Base-by-base conservation (phyloP, 1,139 yeast genomes). In the Candida dubliniensis region DNA sequence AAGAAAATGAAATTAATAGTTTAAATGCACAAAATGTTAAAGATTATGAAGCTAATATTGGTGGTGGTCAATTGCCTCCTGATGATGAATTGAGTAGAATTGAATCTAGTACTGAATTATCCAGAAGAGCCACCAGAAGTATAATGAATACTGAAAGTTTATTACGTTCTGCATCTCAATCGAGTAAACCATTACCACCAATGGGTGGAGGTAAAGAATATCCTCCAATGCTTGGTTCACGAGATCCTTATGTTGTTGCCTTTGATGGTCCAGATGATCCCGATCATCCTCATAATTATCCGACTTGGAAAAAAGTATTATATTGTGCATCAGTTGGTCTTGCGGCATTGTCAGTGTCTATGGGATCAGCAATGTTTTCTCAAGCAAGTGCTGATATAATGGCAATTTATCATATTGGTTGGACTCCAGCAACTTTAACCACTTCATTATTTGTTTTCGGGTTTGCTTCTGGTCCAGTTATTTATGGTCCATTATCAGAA, bases 181-280 rank as follows among this genome's bases (percentile, higher is more conserved):
- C 31, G n/a, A 34, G 44, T 9, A 41, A 29, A 30, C 43, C 68
- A 8, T 49, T 69, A 40, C 74, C 74, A 1, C 39, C 35, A 4
- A 69, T 70, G 74, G 75, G 76, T 4, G 65, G 61, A n/a, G 69
- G 64, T 23, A 59, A 66, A 43, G 60, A 54, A 10, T 66, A 60
- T 42, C 69, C 73, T 1, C 68, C 74, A 1, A 46, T 57, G 4
- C 55, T 67, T 24, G 70, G 69, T 1, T 63, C 63, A 25, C 57
- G 67, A 40, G 62, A 56, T 8, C 61, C 63, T 2, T 71, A 67
- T 47, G 54, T 60, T 10, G 76, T 70, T 9, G 54, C 60, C 29
- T 79, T 64, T 51, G 76, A 72, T 47, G 81, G 82, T 1, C 73
- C 74, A 1, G 66, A 71, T 24, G 84, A 79, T 54, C 80, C 81